These are phyloP conservation scores for Perkinsus marinus DNA, from an alignment of 169 alveolate species.

Conservation along the genomic window DNA sequence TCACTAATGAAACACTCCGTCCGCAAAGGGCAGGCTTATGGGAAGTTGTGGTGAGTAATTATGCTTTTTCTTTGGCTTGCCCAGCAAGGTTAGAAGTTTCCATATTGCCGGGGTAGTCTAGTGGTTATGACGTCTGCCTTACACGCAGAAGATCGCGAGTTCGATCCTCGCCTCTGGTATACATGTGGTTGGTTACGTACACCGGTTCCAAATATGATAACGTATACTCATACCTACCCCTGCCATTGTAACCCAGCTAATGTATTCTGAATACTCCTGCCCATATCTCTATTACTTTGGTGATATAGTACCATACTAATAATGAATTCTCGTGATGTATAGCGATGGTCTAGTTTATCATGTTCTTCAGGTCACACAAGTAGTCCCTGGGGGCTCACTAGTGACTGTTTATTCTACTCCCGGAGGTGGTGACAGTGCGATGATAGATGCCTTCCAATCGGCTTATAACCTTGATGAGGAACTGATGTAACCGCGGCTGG, in stretches of 20 bases:
- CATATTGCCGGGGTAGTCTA: not conserved
- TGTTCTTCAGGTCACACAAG: not conserved
- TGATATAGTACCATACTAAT: no score
- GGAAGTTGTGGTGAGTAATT: not conserved
- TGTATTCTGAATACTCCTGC: no score
- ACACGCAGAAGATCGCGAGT: conserved; percentile 64
- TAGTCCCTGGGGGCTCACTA: not conserved
- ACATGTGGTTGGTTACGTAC: not conserved
- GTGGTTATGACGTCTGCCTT: conserved; percentile 52
- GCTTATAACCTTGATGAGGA: not conserved
- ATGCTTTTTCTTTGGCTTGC: no score
- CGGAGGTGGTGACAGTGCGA: not conserved
- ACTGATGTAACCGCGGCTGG: no score
- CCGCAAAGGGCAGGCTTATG: not conserved
- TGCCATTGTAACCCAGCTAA: no score
- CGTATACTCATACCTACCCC: no score
- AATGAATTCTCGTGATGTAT: no score
- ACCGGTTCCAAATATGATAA: no score
- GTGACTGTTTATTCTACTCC: not conserved
- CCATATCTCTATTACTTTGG: no score
- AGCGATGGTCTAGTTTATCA: no score
- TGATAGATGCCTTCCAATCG: not conserved
- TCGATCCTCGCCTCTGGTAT: conserved; percentile 40
- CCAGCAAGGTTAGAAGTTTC: no score
- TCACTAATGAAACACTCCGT: not conserved